phyloP scores from a whole-genome alignment of 208 protist species.

The Angomonas deanei region DNA sequence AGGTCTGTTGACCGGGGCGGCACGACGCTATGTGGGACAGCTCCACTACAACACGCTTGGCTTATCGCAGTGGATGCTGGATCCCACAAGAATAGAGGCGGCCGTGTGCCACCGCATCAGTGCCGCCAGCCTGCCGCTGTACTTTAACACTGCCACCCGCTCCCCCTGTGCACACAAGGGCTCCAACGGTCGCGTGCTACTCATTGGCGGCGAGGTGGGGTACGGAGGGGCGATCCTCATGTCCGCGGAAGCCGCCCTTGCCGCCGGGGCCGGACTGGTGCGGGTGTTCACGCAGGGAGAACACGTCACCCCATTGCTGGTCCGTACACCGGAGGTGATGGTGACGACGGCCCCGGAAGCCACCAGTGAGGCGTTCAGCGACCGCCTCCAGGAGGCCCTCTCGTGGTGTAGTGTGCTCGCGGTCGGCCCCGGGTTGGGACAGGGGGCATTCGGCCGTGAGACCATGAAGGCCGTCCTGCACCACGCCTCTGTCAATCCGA shows the following conservation, averaged over 20 bases:
- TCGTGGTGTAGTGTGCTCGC: slow-evolving; percentile 50
- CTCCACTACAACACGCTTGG: slow-evolving; percentile 70
- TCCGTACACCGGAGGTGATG: slow-evolving; percentile 81
- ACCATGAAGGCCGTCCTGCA: slow-evolving; percentile 19
- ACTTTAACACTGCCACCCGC: slow-evolving; percentile 28
- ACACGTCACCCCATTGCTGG: slow-evolving; percentile 54
- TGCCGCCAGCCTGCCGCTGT: slow-evolving; percentile 24
- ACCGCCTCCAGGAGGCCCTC: slow-evolving; percentile 24
- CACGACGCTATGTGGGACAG: slow-evolving; percentile 50
- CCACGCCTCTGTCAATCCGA: slow-evolving; percentile 22
- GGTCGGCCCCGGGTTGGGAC: slow-evolving; percentile 65
- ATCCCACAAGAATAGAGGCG: slow-evolving; percentile 13
- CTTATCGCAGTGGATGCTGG: slow-evolving; percentile 44
- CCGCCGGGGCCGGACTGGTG: slow-evolving; percentile 53
- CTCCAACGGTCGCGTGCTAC: slow-evolving; percentile 45
- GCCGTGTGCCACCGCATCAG: slow-evolving; percentile 39
- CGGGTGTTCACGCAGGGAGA: slow-evolving; percentile 51
- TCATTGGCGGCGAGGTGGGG: slow-evolving; percentile 67
- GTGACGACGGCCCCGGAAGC: background rate
- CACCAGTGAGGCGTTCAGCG: background rate
- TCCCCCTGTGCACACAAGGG: slow-evolving; percentile 56
- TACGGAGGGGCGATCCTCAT: slow-evolving; percentile 75
- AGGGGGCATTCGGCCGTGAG: slow-evolving; percentile 20
- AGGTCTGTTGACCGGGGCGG: slow-evolving; percentile 64
- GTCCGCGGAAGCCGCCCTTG: slow-evolving; percentile 65